phyloP scores from a whole-genome alignment of 768 basidiomycete genomes.

The Lepiota brunneoincarnata region DNA sequence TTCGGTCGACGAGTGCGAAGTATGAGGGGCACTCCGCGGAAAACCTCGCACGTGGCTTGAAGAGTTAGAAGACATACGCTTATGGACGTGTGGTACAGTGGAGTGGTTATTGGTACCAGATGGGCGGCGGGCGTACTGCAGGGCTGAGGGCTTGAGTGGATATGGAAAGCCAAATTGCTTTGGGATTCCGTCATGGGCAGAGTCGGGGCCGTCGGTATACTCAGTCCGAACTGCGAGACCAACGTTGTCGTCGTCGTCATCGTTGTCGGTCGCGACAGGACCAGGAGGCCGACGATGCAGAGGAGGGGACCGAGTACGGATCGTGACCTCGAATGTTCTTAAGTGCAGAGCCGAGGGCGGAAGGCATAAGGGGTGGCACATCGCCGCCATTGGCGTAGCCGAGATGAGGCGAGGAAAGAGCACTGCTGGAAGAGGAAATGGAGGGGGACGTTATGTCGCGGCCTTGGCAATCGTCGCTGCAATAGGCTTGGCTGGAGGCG shows the following conservation, averaged over 20 bases:
- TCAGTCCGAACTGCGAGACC: constrained; percentile 31
- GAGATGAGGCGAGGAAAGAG: constrained; percentile 65
- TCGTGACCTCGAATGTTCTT: constrained; percentile 40
- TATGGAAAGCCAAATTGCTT: constrained; percentile 39
- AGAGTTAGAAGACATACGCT: constrained; percentile 46
- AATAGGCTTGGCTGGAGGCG: constrained; percentile 57
- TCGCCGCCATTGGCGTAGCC: constrained; percentile 52
- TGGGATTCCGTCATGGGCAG: constrained; percentile 36
- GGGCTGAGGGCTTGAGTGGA: constrained; percentile 37
- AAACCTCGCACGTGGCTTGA: constrained; percentile 32
- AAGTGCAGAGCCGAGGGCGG: constrained; percentile 59
- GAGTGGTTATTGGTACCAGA: constrained; percentile 70
- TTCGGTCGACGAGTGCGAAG: constrained; percentile 37
- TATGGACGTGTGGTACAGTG: constrained; percentile 54
- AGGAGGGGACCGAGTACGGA: constrained; percentile 58
- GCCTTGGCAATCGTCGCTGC: constrained; percentile 65
- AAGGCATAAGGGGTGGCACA: constrained; percentile 65
- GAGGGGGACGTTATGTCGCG: constrained; percentile 65
- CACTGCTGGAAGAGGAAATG: constrained; percentile 64
- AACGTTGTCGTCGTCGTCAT: constrained; percentile 58
- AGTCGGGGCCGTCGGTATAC: constrained; percentile 37
- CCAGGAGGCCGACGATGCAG: constrained; percentile 64
- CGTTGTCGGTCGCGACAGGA: constrained; percentile 47
- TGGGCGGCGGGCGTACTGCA: constrained; percentile 68
- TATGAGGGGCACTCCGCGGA: constrained; percentile 41